Evolutionary conservation across 768 basidiomycete species (phyloP).

Genomic region (Rickenella mellea): DNA sequence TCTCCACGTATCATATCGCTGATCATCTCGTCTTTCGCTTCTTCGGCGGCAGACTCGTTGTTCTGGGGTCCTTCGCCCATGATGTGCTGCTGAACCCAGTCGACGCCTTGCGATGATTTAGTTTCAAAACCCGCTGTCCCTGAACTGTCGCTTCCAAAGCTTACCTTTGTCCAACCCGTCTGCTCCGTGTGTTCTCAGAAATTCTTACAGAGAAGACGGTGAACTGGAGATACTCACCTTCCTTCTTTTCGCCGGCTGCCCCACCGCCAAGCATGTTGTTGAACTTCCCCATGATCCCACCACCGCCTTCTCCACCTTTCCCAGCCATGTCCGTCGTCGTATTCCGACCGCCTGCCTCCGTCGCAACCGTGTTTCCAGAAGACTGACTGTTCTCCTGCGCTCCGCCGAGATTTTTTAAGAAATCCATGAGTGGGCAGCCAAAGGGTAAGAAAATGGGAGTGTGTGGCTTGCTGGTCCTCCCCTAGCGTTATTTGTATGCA

Average conservation of each 20-base stretch:
- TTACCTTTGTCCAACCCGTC: slow-evolving; percentile 29
- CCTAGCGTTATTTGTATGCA: too few species aligned
- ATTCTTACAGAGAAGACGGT: not conserved
- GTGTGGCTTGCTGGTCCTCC: not conserved
- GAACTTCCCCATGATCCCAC: slow-evolving; percentile 22
- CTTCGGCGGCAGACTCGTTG: slow-evolving; percentile 29
- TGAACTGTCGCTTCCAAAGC: slow-evolving; percentile 1
- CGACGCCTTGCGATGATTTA: slow-evolving; percentile 11
- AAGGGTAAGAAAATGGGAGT: not conserved
- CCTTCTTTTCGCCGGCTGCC: slow-evolving; percentile 22
- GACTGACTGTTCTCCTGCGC: not conserved
- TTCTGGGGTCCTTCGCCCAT: slow-evolving; percentile 26
- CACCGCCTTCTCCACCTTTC: not conserved
- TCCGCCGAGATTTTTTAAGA: not conserved
- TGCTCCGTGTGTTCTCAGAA: slow-evolving; percentile 6
- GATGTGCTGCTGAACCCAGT: slow-evolving; percentile 32
- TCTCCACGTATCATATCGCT: slow-evolving; percentile 21
- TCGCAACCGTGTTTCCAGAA: not conserved
- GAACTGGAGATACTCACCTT: slow-evolving; percentile 18
- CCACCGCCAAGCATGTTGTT: slow-evolving; percentile 24
- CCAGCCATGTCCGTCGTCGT: not conserved
- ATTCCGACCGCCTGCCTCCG: not conserved
- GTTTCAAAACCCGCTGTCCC: not conserved
- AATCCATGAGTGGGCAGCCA: not conserved
- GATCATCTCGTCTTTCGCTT: slow-evolving; percentile 31